phyloP scores from a whole-genome alignment of 352 stramenopile species.

The Globisporangium okanoganense region DNA sequence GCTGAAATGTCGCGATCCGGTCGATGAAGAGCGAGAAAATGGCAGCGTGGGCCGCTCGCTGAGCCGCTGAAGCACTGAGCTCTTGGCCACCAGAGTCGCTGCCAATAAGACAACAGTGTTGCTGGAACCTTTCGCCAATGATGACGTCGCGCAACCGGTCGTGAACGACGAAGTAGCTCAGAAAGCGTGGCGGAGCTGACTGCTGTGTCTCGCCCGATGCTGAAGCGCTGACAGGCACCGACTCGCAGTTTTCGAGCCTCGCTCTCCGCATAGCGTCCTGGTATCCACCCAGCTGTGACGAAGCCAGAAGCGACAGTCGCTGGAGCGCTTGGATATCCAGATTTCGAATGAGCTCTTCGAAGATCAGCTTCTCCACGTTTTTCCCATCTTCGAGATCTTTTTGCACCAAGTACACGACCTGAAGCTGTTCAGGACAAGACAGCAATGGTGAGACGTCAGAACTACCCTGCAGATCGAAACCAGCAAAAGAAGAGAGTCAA shows the following conservation, averaged over 20 bases:
- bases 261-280: not conserved
- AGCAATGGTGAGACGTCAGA: not conserved
- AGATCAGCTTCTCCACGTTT: not conserved
- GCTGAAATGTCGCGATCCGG: constrained; percentile 26
- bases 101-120: not conserved
- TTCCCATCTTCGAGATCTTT: constrained; percentile 16
- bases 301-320: constrained; percentile 1
- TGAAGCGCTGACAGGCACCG: not conserved
- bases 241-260: not conserved
- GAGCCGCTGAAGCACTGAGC: not conserved
- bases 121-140: constrained; percentile 18
- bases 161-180: constrained; percentile 33
- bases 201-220: not conserved
- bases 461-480: not conserved
- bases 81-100: not conserved
- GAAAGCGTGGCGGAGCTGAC: constrained; percentile 8
- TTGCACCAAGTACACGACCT: constrained; percentile 34
- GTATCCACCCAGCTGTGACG: not conserved
- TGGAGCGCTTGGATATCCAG: not conserved
- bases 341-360: not conserved
- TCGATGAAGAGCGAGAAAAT: constrained; percentile 31
- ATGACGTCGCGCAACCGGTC: constrained; percentile 40
- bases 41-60: not conserved
- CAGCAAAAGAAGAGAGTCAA: not conserved
- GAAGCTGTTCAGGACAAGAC: constrained; percentile 23